These are phyloP conservation scores for Lophiostoma macrostomum DNA, from an alignment of 495 filamentous ascomycete species.

Conservation along the genomic window DNA sequence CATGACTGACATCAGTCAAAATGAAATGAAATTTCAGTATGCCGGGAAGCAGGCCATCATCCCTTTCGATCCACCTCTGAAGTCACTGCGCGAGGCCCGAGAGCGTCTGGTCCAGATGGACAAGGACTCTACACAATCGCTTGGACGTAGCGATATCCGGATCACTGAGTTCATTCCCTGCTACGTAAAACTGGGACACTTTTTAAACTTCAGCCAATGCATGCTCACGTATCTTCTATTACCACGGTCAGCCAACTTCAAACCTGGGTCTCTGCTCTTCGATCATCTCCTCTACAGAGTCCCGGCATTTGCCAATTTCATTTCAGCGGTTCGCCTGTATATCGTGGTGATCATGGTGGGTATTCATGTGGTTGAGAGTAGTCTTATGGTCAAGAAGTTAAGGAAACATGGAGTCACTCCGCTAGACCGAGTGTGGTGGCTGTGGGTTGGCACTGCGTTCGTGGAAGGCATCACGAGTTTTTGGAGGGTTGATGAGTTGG, in stretches of 20 bases:
- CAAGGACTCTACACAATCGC: conserved; percentile 50
- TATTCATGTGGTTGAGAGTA: conserved; percentile 55
- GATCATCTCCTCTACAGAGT: conserved; percentile 47
- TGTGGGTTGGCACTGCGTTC: conserved; percentile 56
- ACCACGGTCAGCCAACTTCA: conserved; percentile 51
- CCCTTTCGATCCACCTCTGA: conserved; percentile 62
- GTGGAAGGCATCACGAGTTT: conserved; percentile 54
- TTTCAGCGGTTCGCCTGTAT: conserved; percentile 43
- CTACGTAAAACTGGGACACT: conserved; percentile 42
- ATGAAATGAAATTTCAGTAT: conserved; percentile 53
- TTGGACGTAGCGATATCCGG: conserved; percentile 55
- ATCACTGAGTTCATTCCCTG: conserved; percentile 53
- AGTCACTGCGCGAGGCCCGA: conserved; percentile 57
- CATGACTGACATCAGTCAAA: conserved; percentile 59
- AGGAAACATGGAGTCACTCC: conserved; percentile 55
- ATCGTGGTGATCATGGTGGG: conserved; percentile 48
- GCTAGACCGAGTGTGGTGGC: conserved; percentile 55
- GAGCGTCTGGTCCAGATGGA: conserved; percentile 67
- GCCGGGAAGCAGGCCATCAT: conserved; percentile 52
- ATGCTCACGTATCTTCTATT: conserved; percentile 47
- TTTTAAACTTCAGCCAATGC: conserved; percentile 48
- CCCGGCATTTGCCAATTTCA: conserved; percentile 52
- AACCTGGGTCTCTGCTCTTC: conserved; percentile 54
- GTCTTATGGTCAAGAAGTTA: conserved; percentile 52
- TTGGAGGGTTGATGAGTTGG: conserved; percentile 10